Base-by-base conservation (phyloP, 2,329 filamentous ascomycete species). In the Penicillium sp. region DNA sequence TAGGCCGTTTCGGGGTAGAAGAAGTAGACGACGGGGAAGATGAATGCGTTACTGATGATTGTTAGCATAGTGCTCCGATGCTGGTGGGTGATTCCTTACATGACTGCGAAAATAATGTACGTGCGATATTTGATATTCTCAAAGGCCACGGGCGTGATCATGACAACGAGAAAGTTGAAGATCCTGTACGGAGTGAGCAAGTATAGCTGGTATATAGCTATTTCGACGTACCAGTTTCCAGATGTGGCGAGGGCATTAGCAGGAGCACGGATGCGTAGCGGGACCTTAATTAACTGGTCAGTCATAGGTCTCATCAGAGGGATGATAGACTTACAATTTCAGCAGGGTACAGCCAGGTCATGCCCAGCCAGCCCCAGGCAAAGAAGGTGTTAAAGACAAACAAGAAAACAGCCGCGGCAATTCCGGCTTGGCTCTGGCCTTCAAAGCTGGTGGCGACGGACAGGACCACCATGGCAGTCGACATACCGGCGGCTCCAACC, bases 301-400 rank as follows among this genome's bases (percentile, higher is more conserved):
- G 25, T 13, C 6, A n/a, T 11, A n/a, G 6, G 10, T 6, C 11
- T 6, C 6, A n/a, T 6, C 25, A 27, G 25, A 27, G 9, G 11
- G 25, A 4, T 11, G 25, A 27, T 27, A n/a, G n/a, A 22, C 25
- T 27, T 46, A 75, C 75, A 48, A 80, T 73, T 51, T 81, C 77
- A 32, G 77, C 76, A 3, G 76, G 74, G 59, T 78, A 80, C 7
- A 80, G 60, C 76, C 76, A 80, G 6, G 76, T 74, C 58, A 80
- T 75, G 14, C 75, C 74, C 31, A 80, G 66, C 75, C 75, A 80
- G 12, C 73, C 74, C 35, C 73, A 66, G 29, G 74, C 76, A 54
- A 80, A 82, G 60, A 75, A 76, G 1, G 74, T 74, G 53, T 77
- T 79, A 60, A 79, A 81, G 14, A 77, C 69, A 56, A 81, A 81